Evolutionary conservation across 2,329 filamentous ascomycete genomes (phyloP).

Genomic region (Neopestalotiopsis sp.): DNA sequence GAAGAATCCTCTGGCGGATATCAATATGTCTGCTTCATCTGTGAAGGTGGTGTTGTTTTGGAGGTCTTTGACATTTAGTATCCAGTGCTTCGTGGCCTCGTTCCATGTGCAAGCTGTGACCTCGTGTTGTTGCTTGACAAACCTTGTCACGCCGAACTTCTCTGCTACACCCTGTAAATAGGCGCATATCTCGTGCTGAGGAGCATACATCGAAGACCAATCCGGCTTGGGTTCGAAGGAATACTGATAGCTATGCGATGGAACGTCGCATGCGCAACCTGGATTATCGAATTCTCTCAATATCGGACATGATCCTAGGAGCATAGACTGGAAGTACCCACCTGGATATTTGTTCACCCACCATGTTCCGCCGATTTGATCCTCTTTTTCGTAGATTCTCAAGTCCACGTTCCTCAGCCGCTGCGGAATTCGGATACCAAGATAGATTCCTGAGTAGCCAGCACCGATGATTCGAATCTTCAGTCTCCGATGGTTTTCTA

Average conservation of each 20-base stretch:
- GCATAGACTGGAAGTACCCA: conserved; percentile 15
- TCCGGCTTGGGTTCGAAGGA: conserved; percentile 59
- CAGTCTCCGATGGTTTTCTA: conserved; percentile 36
- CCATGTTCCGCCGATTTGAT: conserved; percentile 42
- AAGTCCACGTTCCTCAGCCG: conserved; percentile 39
- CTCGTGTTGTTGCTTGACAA: conserved; percentile 49
- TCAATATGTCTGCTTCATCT: conserved; percentile 45
- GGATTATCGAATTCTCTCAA: background rate
- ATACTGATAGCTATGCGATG: conserved; percentile 60
- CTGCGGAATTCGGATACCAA: conserved; percentile 39
- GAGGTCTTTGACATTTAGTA: conserved; percentile 38
- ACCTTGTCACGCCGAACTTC: conserved; percentile 50
- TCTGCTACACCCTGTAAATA: conserved; percentile 54
- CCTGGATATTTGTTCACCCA: conserved; percentile 43
- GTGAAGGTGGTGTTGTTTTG: conserved; percentile 41
- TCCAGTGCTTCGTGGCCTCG: conserved; percentile 44
- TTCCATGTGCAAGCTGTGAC: conserved; percentile 48
- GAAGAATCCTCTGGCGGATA: conserved; percentile 47
- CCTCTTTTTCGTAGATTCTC: conserved; percentile 39
- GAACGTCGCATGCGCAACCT: conserved; percentile 40
- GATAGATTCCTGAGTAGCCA: conserved; percentile 40
- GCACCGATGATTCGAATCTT: conserved; percentile 41
- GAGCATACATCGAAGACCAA: conserved; percentile 58
- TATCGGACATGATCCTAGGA: background rate
- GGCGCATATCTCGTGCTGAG: conserved; percentile 51